Evolutionary conservation across 2,329 filamentous ascomycete genomes (phyloP).

Genomic region (Bipolaris oryzae): DNA sequence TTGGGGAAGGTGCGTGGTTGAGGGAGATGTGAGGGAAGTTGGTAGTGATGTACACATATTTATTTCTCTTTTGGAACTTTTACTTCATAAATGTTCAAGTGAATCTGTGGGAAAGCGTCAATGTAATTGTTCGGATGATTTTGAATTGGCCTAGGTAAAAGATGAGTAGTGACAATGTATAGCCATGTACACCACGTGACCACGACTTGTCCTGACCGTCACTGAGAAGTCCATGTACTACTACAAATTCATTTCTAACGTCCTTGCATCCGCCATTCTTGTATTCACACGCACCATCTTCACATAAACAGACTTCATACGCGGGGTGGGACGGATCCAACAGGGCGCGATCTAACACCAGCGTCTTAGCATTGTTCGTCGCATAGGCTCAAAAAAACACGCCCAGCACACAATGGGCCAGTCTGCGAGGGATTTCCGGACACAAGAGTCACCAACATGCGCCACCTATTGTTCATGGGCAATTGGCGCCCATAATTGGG

Average conservation of each 20-base stretch:
- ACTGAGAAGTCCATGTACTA: neutral
- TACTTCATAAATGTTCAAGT: too few species aligned
- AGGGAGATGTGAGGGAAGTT: neutral
- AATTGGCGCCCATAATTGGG: neutral
- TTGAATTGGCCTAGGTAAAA: too few species aligned
- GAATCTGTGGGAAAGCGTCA: too few species aligned
- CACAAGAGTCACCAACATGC: neutral
- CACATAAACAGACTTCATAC: neutral
- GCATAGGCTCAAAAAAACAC: neutral
- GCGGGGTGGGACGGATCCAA: too few species aligned
- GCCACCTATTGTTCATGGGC: neutral
- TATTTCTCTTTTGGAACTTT: neutral
- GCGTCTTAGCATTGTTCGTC: constrained; percentile 9
- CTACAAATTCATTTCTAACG: neutral
- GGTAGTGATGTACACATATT: neutral
- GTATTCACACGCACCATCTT: neutral
- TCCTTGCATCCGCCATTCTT: neutral
- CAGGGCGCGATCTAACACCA: neutral
- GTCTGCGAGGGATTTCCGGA: constrained; percentile 1
- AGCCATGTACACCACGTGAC: neutral
- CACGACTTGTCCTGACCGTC: neutral
- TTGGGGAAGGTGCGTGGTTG: neutral
- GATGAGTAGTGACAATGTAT: too few species aligned
- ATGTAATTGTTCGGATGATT: too few species aligned
- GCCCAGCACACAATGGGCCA: neutral